phyloP scores from a whole-genome alignment of 1,139 yeast species.

The Suhomyces choctaworum region DNA sequence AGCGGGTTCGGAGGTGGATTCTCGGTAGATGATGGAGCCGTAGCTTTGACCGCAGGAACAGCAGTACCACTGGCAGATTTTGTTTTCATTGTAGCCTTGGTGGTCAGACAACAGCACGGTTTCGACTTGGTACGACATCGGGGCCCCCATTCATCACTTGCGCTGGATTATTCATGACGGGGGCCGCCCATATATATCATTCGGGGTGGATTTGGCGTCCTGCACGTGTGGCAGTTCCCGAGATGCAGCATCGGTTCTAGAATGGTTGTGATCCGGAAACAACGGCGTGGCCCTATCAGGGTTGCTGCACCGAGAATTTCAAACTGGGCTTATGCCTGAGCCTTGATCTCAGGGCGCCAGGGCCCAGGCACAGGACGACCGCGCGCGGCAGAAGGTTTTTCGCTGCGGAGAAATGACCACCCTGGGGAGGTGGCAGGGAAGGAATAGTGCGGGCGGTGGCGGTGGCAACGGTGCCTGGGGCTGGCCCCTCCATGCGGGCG shows the following conservation, averaged over 20 bases:
- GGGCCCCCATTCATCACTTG: slow-evolving; percentile 8
- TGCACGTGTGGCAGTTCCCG: slow-evolving; percentile 3
- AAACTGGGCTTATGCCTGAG: background rate
- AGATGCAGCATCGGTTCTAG: slow-evolving; percentile 9
- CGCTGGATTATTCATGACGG: slow-evolving; percentile 1
- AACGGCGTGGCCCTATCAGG: slow-evolving; percentile 1
- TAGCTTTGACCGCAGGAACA: slow-evolving; percentile 54
- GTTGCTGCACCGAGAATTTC: slow-evolving; percentile 10
- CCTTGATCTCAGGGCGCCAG: background rate
- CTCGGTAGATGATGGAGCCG: slow-evolving; percentile 41
- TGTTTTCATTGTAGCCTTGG: slow-evolving; percentile 22
- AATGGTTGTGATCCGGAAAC: slow-evolving; percentile 6
- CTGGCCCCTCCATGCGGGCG: too few species aligned
- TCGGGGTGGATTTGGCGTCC: too few species aligned
- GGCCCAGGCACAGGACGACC: background rate
- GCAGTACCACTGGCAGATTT: slow-evolving; percentile 55
- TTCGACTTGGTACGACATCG: slow-evolving; percentile 8
- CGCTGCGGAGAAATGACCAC: too few species aligned
- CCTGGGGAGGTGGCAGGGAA: too few species aligned
- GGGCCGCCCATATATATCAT: slow-evolving; percentile 7
- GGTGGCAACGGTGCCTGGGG: too few species aligned
- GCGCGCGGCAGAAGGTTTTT: too few species aligned
- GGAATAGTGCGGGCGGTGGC: too few species aligned
- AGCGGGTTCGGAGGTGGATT: slow-evolving; percentile 1
- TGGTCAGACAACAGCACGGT: slow-evolving; percentile 4